Evolutionary conservation across 2,329 filamentous ascomycete genomes (phyloP), one percentile per base, ranked within the genome.

Genomic region (Hypoxylon sp.): DNA sequence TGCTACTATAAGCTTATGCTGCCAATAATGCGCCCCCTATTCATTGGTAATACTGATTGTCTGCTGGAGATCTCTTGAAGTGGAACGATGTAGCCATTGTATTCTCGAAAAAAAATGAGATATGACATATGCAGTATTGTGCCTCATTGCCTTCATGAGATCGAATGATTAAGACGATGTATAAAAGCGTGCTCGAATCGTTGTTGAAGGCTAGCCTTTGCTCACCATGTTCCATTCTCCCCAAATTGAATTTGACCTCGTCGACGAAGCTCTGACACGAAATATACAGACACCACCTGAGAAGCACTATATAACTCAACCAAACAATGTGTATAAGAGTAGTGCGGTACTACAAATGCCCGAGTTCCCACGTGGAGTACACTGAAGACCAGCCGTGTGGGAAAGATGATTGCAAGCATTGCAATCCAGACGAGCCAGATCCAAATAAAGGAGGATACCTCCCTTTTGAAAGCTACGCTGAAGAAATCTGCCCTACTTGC

Each of bases 401-500:
- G 2, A 17, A 36, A 17, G 6, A 46, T 1, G 17, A 52, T 13
- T 58, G 46, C 28, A 1, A 2, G 34, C 23, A 57, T 28, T 36
- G 36, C n/a, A 46, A 49, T 25, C 46, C 53, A 2, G 53, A 28
- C 11, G 55, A 53, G 25, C 36, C 53, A 25, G 11, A 60, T n/a
- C 49, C 14, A 41, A 11, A 28, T 5, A 7, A 13, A 6, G 28
- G 41, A 30, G 50, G 34, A 25, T 41, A 50, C 21, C 2, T 48
- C 6, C 64, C 5, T 10, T 5, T 2, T 3, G 38, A 59, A 30
- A 17, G 7, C 5, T 57, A 63, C 14, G 34, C 34, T 3, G 30
- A 14, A n/a, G 19, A n/a, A 14, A 60, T 61, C 13, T 61, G 57
- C 14, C 63, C 63, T 23, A 61, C 28, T 14, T 65, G 63, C 36